A percentile compares a stretch with the other conserved stretches of the same genome.
These are phyloP conservation scores for Parasitella parasitica DNA, from an alignment of 371 early-diverging fungal genomes.

Conservation along the genomic window DNA sequence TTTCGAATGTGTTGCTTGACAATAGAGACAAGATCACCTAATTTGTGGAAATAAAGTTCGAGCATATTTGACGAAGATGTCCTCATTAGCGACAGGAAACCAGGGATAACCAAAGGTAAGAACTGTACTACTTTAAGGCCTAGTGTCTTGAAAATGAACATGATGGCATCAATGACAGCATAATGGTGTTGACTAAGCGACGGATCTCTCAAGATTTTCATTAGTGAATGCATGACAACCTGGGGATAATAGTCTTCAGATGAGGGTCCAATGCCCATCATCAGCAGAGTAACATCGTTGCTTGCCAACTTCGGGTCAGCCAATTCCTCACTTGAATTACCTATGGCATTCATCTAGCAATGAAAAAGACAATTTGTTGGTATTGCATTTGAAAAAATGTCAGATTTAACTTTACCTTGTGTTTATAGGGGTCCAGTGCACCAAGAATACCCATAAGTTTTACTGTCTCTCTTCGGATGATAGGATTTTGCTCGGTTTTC, in stretches of 20 bases:
- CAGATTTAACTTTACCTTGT: constrained; percentile 59
- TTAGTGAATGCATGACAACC: constrained; percentile 87
- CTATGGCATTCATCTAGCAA: constrained; percentile 50
- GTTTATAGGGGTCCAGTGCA: constrained; percentile 93
- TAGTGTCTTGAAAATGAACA: constrained; percentile 91
- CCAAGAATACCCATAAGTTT: constrained; percentile 93
- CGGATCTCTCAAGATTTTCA: constrained; percentile 87
- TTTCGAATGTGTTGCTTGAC: constrained; percentile 89
- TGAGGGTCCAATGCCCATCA: constrained; percentile 75
- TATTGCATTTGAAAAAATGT: background rate
- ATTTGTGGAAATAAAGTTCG: constrained; percentile 89
- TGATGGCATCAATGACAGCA: constrained; percentile 89
- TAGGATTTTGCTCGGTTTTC: constrained; percentile 74
- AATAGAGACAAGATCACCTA: constrained; percentile 82
- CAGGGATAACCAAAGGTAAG: constrained; percentile 73
- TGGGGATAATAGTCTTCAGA: constrained; percentile 86
- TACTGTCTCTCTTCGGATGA: constrained; percentile 82
- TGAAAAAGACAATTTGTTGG: no score
- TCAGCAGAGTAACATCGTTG: constrained; percentile 63
- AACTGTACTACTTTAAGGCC: constrained; percentile 83
- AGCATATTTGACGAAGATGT: constrained; percentile 75
- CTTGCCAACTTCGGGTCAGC: constrained; percentile 59
- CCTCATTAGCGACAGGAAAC: constrained; percentile 73
- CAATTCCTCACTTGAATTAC: constrained; percentile 56
- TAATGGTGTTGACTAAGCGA: constrained; percentile 83